Percentiles rank a stretch among this genome's conserved stretches.
Evolutionary conservation across 2,329 filamentous ascomycete genomes (phyloP).

Genomic region (Meredithiella fracta): DNA sequence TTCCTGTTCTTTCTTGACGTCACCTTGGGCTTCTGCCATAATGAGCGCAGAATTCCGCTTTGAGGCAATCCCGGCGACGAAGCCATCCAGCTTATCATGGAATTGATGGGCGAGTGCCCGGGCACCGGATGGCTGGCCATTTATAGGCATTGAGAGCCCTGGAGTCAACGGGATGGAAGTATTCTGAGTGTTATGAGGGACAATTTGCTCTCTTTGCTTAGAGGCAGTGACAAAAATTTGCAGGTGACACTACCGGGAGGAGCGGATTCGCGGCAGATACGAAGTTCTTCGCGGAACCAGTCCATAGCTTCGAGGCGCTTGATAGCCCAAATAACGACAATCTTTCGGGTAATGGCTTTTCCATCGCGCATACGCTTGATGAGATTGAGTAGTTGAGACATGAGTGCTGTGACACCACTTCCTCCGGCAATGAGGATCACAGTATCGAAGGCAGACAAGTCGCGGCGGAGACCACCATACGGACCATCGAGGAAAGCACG

Average conservation of each 20-base stretch:
- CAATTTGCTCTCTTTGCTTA: conserved; percentile 24
- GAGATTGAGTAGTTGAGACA: conserved; percentile 80
- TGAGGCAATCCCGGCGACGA: conserved; percentile 70
- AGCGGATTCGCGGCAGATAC: conserved; percentile 78
- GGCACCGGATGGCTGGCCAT: conserved; percentile 16
- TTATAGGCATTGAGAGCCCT: conserved; percentile 16
- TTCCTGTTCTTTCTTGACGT: conserved; percentile 62
- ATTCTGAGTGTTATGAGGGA: not conserved
- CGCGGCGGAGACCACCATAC: conserved; percentile 84
- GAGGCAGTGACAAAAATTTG: conserved; percentile 87
- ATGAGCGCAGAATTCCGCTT: conserved; percentile 78
- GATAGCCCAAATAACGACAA: conserved; percentile 86
- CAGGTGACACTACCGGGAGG: conserved; percentile 79
- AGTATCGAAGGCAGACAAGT: conserved; percentile 82
- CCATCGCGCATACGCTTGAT: conserved; percentile 93
- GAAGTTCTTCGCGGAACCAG: conserved; percentile 90
- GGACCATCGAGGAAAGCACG: conserved; percentile 85
- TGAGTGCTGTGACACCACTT: conserved; percentile 83
- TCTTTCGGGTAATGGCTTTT: conserved; percentile 78
- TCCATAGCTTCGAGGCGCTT: conserved; percentile 88
- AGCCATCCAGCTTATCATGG: conserved; percentile 75
- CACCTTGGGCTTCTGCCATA: conserved; percentile 61
- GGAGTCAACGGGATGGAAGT: conserved; percentile 1
- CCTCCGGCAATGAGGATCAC: conserved; percentile 87
- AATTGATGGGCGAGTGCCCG: conserved; percentile 58